Base-by-base conservation (phyloP, 2,329 filamentous ascomycete genomes). In the Monosporascus sp. region DNA sequence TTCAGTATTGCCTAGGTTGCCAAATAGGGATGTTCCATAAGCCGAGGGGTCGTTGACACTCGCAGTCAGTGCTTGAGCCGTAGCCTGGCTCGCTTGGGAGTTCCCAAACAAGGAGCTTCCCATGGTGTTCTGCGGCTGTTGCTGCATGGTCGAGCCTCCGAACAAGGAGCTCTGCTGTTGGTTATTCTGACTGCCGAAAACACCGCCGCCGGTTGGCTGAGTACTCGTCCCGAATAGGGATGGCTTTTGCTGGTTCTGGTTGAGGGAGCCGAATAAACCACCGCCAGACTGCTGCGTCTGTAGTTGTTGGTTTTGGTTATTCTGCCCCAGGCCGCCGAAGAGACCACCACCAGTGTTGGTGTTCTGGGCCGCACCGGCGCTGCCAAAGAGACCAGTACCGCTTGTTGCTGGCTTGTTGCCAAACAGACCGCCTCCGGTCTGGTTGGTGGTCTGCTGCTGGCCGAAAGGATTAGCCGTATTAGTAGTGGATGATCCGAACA, bases 11-110 rank as follows among this genome's bases (percentile, higher is more conserved):
- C 78, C 78, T 17, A 97, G 74, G 50, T 85, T 87, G 34, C 85
- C 83, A 70, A 97, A 97, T 20, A 99, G 80, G 1, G 90, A 90
- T 46, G 89, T 83, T 50, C 94, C 94, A 65, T 96, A 99, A 0
- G 95, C 93, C 50, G 89, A 90, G n/a, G 85, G 79, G 58, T 93
- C 90, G 54, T 84, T 85, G 52, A 95, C 82, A 55, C 90, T 94
- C 5, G 91, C 86, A 36, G 88, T 90, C 54, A 96, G 75, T 18
- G 80, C 74, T 64, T 88, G 84, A 17, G 80, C 80, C n/a, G 81
- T 81, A 8, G 70, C 70, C 52, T 73, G 71, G 34, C 66, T 67
- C 50, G 72, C 72, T 56, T 80, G 78, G 1, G 77, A 76, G 54
- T 69, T 76, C 20, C 82, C 82, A 48, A 90, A 82, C 3, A 89